Percentiles rank a stretch among this genome's conserved stretches.
phyloP scores from a whole-genome alignment of 768 basidiomycete genomes.

The Harrya chromipes region DNA sequence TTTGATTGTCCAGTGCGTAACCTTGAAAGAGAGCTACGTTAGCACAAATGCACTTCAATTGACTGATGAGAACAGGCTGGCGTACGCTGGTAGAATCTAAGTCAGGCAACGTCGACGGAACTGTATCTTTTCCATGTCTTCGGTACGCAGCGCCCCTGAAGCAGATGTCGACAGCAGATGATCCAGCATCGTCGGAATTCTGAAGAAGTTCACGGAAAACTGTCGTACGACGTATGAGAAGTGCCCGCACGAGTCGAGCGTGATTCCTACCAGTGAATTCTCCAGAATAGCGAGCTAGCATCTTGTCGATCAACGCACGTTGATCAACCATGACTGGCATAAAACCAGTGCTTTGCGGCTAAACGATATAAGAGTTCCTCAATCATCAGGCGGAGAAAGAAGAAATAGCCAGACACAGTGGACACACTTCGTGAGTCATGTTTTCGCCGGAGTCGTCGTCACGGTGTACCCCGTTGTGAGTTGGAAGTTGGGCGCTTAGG shows the following conservation, averaged over 20 bases:
- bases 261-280: conserved; percentile 86
- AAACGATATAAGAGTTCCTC: too few relatives aligned
- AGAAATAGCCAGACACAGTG: too few relatives aligned
- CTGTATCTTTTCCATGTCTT: too few relatives aligned
- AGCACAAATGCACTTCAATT: too few relatives aligned
- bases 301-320: conserved; percentile 91
- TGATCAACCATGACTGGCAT: conserved; percentile 80
- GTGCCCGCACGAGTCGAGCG: too few relatives aligned
- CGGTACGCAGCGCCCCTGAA: conserved; percentile 69
- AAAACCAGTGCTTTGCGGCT: too few relatives aligned
- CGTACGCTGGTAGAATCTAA: conserved; percentile 54
- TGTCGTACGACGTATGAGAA: conserved; percentile 7
- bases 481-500: too few relatives aligned
- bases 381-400: too few relatives aligned
- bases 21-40: conserved; percentile 36
- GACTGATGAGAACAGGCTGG: too few relatives aligned
- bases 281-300: conserved; percentile 88
- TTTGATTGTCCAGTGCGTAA: conserved; percentile 77
- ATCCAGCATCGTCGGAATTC: conserved; percentile 91
- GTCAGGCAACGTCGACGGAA: conserved; percentile 41
- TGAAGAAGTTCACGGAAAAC: conserved; percentile 85
- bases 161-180: conserved; percentile 68
- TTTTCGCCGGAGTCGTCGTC: too few relatives aligned
- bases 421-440: too few relatives aligned
- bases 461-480: too few relatives aligned